These are phyloP conservation scores for Stachybotrys chlorohalonatus DNA, from an alignment of 2,329 filamentous ascomycete species.

Conservation along the genomic window DNA sequence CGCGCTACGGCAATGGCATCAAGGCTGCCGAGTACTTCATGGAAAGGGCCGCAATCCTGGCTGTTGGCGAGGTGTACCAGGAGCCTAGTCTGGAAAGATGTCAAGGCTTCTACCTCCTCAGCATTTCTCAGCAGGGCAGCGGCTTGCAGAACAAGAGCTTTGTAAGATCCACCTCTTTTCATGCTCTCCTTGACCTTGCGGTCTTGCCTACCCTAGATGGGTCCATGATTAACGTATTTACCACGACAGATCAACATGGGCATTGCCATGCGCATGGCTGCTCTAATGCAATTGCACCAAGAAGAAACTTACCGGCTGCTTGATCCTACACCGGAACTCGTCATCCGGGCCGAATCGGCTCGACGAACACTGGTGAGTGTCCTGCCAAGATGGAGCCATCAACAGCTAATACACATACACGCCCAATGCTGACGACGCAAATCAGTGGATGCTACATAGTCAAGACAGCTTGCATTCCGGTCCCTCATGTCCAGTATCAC, in stretches of 20 bases:
- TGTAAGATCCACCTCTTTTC: slow-evolving; percentile 24
- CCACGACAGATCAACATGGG: slow-evolving; percentile 42
- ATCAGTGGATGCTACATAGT: slow-evolving; percentile 49
- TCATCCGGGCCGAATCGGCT: slow-evolving; percentile 45
- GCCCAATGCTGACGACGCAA: no score
- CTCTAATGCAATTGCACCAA: slow-evolving; percentile 43
- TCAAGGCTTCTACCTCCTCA: slow-evolving; percentile 50
- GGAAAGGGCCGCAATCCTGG: slow-evolving; percentile 37
- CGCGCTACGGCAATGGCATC: slow-evolving; percentile 40
- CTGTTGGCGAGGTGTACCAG: slow-evolving; percentile 40
- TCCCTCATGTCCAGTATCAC: slow-evolving; percentile 38
- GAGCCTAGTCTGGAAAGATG: slow-evolving; percentile 45
- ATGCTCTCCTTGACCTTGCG: background rate
- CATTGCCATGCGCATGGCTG: slow-evolving; percentile 46
- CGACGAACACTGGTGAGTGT: slow-evolving; percentile 42
- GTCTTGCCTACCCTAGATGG: background rate
- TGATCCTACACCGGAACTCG: slow-evolving; percentile 32
- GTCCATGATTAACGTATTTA: background rate
- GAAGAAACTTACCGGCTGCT: slow-evolving; percentile 42
- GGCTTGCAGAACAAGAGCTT: slow-evolving; percentile 44
- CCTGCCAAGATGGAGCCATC: background rate
- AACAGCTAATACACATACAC: background rate
- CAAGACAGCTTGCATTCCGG: slow-evolving; percentile 49
- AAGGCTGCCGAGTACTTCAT: slow-evolving; percentile 45
- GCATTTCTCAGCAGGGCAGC: slow-evolving; percentile 49